Base-by-base conservation (phyloP, 768 basidiomycete genomes). In the Guyanaporus albipodus region DNA sequence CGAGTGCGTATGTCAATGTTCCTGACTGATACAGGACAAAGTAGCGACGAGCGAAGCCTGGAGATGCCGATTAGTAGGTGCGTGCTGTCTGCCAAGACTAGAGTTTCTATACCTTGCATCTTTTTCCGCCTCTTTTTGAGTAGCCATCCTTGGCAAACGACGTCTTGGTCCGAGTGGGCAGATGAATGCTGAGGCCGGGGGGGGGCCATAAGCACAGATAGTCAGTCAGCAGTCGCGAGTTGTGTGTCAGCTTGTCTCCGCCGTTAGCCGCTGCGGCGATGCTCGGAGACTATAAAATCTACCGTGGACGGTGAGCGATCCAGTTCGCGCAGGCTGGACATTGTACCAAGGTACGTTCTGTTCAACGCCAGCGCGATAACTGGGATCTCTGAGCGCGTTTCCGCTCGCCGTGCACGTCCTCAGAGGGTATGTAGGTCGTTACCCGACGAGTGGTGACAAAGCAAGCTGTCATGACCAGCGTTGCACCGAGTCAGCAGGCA, bases 111-210 rank as follows among this genome's bases (percentile, higher is more conserved):
- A 83, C 89, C 89, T 72, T 91, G 90, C 85, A 91, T 83, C 70
- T 80, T 88, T 75, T 88, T 90, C 53, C 89, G 73, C 55, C 89
- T 73, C 69, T 92, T 92, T 72, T 91, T 91, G 50, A 91, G 73
- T 6, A 91, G 68, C 87, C 87, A 91, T 69, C 89, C 89, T 56
- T 87, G 75, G 41, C 69, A 73, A 4, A 85, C 52, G 40, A 80
- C 59, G 24, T 55, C 57, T 21, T 63, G 50, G 21, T 41, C 44
- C 23, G 48, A 38, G 32, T 21, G 32, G 43, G 50, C 18, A 29
- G 43, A 27, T n/a, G 10, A n/a, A 14, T 15, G 4, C 6, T 32
- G 15, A 8, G 6, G 31, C 15, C 31, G 15, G 11, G 28, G 28
- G 19, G 46, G 32, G 19, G 33, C 43, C 59, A 61, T 61, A 26